These are phyloP conservation scores for Hibiscus syriacus DNA, from an alignment of 345 rosid species.

Conservation along the genomic window DNA sequence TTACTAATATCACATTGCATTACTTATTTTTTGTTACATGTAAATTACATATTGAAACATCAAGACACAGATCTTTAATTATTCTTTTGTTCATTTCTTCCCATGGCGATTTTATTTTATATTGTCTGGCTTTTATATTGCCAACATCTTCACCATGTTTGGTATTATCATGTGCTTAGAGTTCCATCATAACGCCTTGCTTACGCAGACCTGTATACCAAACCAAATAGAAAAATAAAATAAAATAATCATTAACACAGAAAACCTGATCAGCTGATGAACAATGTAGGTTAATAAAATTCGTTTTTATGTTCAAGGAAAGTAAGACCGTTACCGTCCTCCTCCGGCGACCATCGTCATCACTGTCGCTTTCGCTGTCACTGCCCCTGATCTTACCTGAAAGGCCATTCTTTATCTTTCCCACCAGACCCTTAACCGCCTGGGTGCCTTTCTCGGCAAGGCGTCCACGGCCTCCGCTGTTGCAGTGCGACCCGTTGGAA, in stretches of 20 bases:
- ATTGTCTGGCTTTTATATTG: background rate
- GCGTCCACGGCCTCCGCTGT: background rate
- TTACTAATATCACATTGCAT: no score
- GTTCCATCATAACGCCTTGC: conserved; percentile 2
- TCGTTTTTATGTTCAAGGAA: background rate
- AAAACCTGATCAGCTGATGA: background rate
- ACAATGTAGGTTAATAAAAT: background rate
- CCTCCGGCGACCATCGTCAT: background rate
- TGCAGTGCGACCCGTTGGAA: background rate
- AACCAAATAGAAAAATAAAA: background rate
- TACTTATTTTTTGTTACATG: no score
- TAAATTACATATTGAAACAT: no score
- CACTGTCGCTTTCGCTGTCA: background rate
- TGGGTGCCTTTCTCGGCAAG: background rate
- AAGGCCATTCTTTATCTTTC: background rate
- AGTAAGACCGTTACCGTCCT: background rate
- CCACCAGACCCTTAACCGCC: background rate
- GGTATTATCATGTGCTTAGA: background rate
- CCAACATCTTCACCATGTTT: background rate
- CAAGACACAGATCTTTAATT: background rate
- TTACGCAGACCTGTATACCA: background rate
- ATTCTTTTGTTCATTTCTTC: background rate
- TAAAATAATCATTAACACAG: background rate
- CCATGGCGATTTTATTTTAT: background rate
- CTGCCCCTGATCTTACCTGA: background rate